Conservation (phyloP, 768 basidiomycete genomes). For the Amanita thiersii region DNA sequence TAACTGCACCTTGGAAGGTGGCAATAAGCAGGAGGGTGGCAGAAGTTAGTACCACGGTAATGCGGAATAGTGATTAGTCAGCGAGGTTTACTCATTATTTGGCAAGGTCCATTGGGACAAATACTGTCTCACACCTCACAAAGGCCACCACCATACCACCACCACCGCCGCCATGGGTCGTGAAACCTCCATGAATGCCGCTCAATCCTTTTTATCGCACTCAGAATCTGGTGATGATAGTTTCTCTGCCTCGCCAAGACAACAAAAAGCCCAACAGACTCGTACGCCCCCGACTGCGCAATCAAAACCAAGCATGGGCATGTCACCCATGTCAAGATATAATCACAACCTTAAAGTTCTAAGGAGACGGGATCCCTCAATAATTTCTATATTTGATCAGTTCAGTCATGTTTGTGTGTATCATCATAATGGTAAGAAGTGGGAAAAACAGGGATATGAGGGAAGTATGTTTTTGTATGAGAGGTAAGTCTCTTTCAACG, state of each 20-base stretch:
- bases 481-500: slow-evolving; percentile 39
- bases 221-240: not conserved
- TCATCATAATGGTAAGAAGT: slow-evolving; percentile 63
- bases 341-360: slow-evolving; percentile 75
- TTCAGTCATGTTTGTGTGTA: slow-evolving; percentile 85
- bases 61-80: no score
- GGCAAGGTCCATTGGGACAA: no score
- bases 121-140: no score
- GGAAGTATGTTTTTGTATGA: slow-evolving; percentile 90
- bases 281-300: slow-evolving; percentile 10
- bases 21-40: no score
- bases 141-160: no score
- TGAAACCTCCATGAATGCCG: slow-evolving; percentile 8
- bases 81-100: no score
- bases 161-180: no score
- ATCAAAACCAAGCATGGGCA: slow-evolving; percentile 30
- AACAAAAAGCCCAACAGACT: slow-evolving; percentile 13
- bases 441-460: slow-evolving; percentile 80
- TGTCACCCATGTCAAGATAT: slow-evolving; percentile 62
- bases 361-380: slow-evolving; percentile 70
- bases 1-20: no score
- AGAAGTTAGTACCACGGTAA: no score
- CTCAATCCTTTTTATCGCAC: not conserved
- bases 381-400: slow-evolving; percentile 76
- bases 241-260: slow-evolving; percentile 2